Evolutionary conservation across 1,284 basidiomycete species (phyloP).

Genomic region (Puccinia hordei): DNA sequence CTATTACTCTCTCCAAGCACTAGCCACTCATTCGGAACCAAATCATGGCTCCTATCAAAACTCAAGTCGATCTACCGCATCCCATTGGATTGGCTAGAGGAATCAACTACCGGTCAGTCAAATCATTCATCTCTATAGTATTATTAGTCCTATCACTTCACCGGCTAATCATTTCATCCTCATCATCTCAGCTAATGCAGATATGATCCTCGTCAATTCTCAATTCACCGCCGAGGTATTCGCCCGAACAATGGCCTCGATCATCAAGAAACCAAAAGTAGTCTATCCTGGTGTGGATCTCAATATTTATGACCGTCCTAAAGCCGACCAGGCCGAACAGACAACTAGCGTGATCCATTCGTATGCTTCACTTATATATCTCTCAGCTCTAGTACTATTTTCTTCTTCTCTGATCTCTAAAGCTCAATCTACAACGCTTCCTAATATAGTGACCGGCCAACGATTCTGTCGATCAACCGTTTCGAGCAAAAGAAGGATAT

Average conservation of each 20-base stretch:
- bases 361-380: neutral
- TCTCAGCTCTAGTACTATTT: too few relatives aligned
- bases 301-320: slow-evolving; percentile 61
- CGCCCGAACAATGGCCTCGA: too few relatives aligned
- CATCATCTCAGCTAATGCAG: slow-evolving; percentile 64
- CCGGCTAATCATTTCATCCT: neutral
- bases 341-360: neutral
- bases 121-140: neutral
- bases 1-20: too few relatives aligned
- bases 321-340: neutral
- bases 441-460: too few relatives aligned
- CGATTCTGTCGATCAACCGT: slow-evolving; percentile 86
- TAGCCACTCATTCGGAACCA: too few relatives aligned
- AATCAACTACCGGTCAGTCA: slow-evolving; percentile 77
- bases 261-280: too few relatives aligned
- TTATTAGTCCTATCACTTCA: neutral
- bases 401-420: neutral
- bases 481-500: slow-evolving; percentile 96
- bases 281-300: too few relatives aligned
- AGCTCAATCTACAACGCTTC: too few relatives aligned
- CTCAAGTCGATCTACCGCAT: too few relatives aligned
- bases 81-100: slow-evolving; percentile 91
- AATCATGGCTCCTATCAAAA: too few relatives aligned
- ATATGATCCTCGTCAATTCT: too few relatives aligned
- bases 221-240: too few relatives aligned